Percentiles rank a stretch among this genome's conserved stretches.
phyloP scores from a whole-genome alignment of 1,139 yeast genomes.

The Lodderomyces jiufengensis region DNA sequence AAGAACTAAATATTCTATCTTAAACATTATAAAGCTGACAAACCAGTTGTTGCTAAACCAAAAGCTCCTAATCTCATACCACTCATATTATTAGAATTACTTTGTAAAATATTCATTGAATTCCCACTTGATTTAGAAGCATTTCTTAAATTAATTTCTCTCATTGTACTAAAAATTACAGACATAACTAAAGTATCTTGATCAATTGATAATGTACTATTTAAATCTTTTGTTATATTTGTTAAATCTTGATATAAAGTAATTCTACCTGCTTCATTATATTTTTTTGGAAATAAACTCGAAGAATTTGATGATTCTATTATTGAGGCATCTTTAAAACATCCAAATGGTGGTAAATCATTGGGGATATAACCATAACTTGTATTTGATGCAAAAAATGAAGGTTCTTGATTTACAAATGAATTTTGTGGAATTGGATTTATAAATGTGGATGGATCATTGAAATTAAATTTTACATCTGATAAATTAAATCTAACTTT shows the following conservation, averaged over 20 bases:
- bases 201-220: conserved; percentile 33
- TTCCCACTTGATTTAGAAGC: conserved; percentile 14
- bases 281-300: conserved; percentile 31
- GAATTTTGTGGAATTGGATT: conserved; percentile 32
- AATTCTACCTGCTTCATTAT: conserved; percentile 31
- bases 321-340: conserved; percentile 27
- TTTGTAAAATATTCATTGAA: neutral
- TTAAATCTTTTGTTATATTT: conserved; percentile 10
- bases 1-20: too few relatives aligned
- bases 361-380: conserved; percentile 25
- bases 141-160: conserved; percentile 31
- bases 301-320: neutral
- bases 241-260: conserved; percentile 33
- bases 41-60: conserved; percentile 1
- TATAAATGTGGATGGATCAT: conserved; percentile 16
- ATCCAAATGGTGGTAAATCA: conserved; percentile 42
- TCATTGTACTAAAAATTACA: conserved; percentile 28
- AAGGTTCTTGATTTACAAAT: conserved; percentile 8
- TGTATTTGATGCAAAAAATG: conserved; percentile 2
- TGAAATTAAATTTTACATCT: conserved; percentile 7
- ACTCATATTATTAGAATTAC: neutral
- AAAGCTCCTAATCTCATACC: neutral
- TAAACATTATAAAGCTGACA: neutral
- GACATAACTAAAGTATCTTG: conserved; percentile 30
- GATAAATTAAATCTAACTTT: too few relatives aligned